Evolutionary conservation across 345 rosid species (phyloP).

Genomic region (Heritiera fomes): DNA sequence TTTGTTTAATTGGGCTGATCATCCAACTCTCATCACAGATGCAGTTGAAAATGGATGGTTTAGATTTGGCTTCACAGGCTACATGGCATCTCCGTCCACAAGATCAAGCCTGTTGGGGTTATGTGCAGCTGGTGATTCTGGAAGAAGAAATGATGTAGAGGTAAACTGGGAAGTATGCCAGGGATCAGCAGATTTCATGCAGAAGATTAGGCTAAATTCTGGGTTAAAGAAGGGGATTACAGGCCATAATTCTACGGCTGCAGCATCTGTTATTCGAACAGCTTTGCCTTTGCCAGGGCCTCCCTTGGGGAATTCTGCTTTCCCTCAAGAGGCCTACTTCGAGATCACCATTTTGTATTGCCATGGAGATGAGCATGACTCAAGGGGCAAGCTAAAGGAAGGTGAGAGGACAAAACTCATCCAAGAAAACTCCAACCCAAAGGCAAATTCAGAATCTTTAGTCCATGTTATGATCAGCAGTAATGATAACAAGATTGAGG

Average conservation of each 20-base stretch:
- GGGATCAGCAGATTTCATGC: slow-evolving; percentile 76
- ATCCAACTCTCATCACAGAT: slow-evolving; percentile 67
- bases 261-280: slow-evolving; percentile 62
- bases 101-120: slow-evolving; percentile 51
- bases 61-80: slow-evolving; percentile 65
- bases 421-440: slow-evolving; percentile 36
- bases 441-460: slow-evolving; percentile 51
- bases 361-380: slow-evolving; percentile 26
- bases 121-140: slow-evolving; percentile 50
- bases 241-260: slow-evolving; percentile 34
- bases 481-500: slow-evolving; percentile 36
- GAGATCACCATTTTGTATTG: slow-evolving; percentile 65
- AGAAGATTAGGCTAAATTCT: slow-evolving; percentile 68
- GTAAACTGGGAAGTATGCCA: slow-evolving; percentile 81
- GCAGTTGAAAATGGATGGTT: slow-evolving; percentile 91
- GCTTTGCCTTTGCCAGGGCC: slow-evolving; percentile 91
- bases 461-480: slow-evolving; percentile 35
- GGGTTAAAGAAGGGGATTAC: slow-evolving; percentile 30
- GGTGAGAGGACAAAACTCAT: slow-evolving; percentile 70
- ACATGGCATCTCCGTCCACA: slow-evolving; percentile 39
- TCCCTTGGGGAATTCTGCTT: slow-evolving; percentile 66
- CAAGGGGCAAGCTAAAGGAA: slow-evolving; percentile 37
- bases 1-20: slow-evolving; percentile 55
- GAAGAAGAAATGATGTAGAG: slow-evolving; percentile 48
- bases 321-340: slow-evolving; percentile 91